Evolutionary conservation across 257 asterid species (phyloP), one percentile per base, ranked within the genome.

Genomic region (Solanum appendiculatum): DNA sequence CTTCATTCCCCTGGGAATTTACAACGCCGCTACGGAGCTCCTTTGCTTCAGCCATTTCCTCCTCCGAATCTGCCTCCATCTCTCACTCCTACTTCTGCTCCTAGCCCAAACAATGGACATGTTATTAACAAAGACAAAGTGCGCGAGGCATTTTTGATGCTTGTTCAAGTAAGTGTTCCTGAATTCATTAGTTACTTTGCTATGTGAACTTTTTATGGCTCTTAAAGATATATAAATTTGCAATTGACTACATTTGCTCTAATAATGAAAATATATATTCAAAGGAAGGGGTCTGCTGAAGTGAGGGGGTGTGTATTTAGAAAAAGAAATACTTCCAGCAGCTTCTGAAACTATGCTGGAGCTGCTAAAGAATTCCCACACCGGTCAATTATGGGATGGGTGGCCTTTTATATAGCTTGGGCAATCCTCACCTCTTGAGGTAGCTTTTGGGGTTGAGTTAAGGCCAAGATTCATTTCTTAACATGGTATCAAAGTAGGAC

Each of bases 11-110:
- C 94, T 39, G 93, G 88, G 46, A 89, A 80, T 89, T 86, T 93
- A 16, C 97, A 92, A 87, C 93, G 95, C 86, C 98, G 92, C 64
- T 95, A 95, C 86, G 98, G 98, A 87, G 91, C 98, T 73, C 98
- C 99, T 20, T 88, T 96, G 88, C 99, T 97, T 73, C 98, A 97
- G 95, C 99, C 99, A 84, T 97, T 96, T 87, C 99, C 99, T 87
- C 98, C 99, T 29, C 99, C 99, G 0, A 93, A 95, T 31, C 99
- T 98, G 10, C 99, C 99, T 36, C 98, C 94, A 33, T 96, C 98
- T 20, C 98, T 97, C 83, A 93, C 99, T 87, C 98, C 99, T 27
- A 84, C 92, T 70, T 72, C 91, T 90, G 88, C 89, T 86, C 88
- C 94, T 74, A 51, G 93, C 34, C 92, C 94, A 33, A 94, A 90